These are phyloP conservation scores for Physcia stellaris DNA, from an alignment of 495 filamentous ascomycete species.

Conservation along the genomic window DNA sequence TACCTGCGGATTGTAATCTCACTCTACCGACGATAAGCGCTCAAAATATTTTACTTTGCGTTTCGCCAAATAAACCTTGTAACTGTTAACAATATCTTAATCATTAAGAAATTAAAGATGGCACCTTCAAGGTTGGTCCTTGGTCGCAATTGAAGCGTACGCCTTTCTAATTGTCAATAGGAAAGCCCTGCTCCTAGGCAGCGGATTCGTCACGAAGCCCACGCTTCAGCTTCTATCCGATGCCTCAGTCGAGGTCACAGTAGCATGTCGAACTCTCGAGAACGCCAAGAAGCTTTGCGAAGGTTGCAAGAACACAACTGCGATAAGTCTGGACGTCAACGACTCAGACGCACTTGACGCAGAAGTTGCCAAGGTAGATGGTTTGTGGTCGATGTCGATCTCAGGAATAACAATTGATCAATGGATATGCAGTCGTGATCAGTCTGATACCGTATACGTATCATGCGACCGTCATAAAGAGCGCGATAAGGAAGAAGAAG, in stretches of 20 bases:
- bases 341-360: slow-evolving; percentile 61
- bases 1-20: too few species aligned
- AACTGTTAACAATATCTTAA: too few species aligned
- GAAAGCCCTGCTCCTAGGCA: slow-evolving; percentile 2
- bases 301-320: slow-evolving; percentile 54
- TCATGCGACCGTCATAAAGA: slow-evolving; percentile 83
- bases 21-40: too few species aligned
- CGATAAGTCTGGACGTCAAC: slow-evolving; percentile 74
- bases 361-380: slow-evolving; percentile 60
- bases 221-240: slow-evolving; percentile 67
- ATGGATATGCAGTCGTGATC: too few species aligned
- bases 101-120: too few species aligned
- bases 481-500: slow-evolving; percentile 86
- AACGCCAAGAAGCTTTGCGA: slow-evolving; percentile 58
- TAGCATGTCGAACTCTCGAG: slow-evolving; percentile 83
- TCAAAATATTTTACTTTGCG: too few species aligned
- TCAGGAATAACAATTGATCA: too few species aligned
- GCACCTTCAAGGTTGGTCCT: neutral
- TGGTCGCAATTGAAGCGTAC: neutral
- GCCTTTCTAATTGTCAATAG: too few species aligned
- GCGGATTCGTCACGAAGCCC: slow-evolving; percentile 49
- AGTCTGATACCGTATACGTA: slow-evolving; percentile 85
- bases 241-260: slow-evolving; percentile 63
- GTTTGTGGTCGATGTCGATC: too few species aligned
- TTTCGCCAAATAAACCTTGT: too few species aligned